Conservation (phyloP, 1,139 yeast species). For the Yamadazyma dendronema region DNA sequence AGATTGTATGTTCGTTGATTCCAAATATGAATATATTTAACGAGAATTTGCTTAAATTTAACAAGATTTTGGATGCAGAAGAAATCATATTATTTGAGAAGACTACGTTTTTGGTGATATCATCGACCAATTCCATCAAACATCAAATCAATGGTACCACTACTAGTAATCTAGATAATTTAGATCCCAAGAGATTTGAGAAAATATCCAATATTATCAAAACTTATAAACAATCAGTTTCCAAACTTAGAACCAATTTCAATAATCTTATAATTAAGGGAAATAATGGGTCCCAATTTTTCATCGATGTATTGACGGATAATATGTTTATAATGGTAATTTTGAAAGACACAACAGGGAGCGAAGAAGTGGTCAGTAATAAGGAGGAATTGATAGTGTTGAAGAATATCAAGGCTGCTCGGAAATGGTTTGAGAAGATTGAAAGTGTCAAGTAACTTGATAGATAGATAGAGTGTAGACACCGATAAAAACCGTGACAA, state of each 20-base stretch:
- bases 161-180: conserved; percentile 23
- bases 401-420: conserved; percentile 66
- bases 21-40: conserved; percentile 88
- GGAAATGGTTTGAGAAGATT: conserved; percentile 64
- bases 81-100: conserved; percentile 92
- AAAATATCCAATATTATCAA: conserved; percentile 92
- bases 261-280: conserved; percentile 77
- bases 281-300: conserved; percentile 63
- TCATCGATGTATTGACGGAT: conserved; percentile 65
- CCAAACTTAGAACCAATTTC: conserved; percentile 82
- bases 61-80: conserved; percentile 76
- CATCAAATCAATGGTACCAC: conserved; percentile 16
- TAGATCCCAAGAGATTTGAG: conserved; percentile 92
- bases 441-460: conserved; percentile 27
- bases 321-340: conserved; percentile 79
- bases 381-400: conserved; percentile 63
- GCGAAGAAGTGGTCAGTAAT: conserved; percentile 24
- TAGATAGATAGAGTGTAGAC: not conserved
- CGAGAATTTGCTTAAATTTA: conserved; percentile 70
- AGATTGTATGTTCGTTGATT: conserved; percentile 88
- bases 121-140: conserved; percentile 56
- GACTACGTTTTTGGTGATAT: conserved; percentile 88
- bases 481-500: too few relatives aligned
- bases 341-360: conserved; percentile 34
- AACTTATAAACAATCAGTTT: conserved; percentile 90